Conservation (phyloP, 805 yeast genomes). For the Teunomyces lycoperdinae region DNA sequence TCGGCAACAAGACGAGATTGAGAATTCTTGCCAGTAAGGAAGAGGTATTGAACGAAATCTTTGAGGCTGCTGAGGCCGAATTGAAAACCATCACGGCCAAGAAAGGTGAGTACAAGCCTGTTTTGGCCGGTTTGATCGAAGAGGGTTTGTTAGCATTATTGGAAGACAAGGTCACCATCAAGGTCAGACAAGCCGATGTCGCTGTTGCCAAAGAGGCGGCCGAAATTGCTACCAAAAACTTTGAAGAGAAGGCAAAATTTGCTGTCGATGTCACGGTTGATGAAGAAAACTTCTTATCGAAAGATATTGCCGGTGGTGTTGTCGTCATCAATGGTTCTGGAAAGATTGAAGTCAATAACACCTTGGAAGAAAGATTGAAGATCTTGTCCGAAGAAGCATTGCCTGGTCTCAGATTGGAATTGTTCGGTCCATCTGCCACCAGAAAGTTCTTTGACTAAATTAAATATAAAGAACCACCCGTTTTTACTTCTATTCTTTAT, state of each 20-base stretch:
- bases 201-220: slow-evolving; percentile 59
- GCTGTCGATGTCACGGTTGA: slow-evolving; percentile 55
- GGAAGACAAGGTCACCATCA: slow-evolving; percentile 65
- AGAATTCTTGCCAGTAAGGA: slow-evolving; percentile 83
- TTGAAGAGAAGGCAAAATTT: slow-evolving; percentile 59
- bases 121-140: slow-evolving; percentile 74
- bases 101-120: slow-evolving; percentile 57
- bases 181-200: slow-evolving; percentile 66
- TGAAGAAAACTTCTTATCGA: slow-evolving; percentile 55
- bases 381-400: slow-evolving; percentile 79
- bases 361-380: slow-evolving; percentile 90
- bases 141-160: slow-evolving; percentile 70
- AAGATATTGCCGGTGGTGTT: slow-evolving; percentile 82
- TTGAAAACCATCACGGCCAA: slow-evolving; percentile 59
- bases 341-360: slow-evolving; percentile 86
- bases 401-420: slow-evolving; percentile 87
- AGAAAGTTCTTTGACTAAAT: slow-evolving; percentile 86
- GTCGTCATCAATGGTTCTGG: slow-evolving; percentile 67
- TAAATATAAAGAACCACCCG: too few relatives aligned
- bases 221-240: slow-evolving; percentile 59
- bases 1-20: slow-evolving; percentile 92
- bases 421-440: slow-evolving; percentile 79
- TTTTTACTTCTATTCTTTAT: background rate
- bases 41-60: slow-evolving; percentile 69
- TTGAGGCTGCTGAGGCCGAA: slow-evolving; percentile 63